These are phyloP conservation scores for Xylaria nigripes DNA, from an alignment of 495 filamentous ascomycete species.

Conservation along the genomic window DNA sequence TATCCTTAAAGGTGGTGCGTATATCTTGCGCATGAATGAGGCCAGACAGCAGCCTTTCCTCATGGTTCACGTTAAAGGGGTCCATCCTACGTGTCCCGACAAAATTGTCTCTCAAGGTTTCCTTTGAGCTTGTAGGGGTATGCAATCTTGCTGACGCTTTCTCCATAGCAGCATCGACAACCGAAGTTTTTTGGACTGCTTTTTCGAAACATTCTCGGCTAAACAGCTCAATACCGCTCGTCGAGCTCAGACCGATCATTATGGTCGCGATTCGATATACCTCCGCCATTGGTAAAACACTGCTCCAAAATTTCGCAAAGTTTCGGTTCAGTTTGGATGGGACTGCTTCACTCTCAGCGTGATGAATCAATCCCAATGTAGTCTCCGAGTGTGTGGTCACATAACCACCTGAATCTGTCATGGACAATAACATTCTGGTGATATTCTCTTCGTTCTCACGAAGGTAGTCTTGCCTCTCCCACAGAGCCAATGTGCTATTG, in stretches of 20 bases:
- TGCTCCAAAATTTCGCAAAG: background rate
- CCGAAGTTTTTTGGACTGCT: background rate
- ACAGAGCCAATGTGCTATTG: background rate
- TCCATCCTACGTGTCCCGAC: conserved; percentile 7
- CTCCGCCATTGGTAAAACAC: conserved; percentile 16
- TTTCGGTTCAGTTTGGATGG: background rate
- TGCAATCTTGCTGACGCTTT: background rate
- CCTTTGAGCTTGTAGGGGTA: background rate
- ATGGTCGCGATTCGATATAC: conserved; percentile 56
- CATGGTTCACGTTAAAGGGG: conserved; percentile 42
- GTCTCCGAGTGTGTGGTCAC: background rate
- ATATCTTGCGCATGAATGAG: conserved; percentile 75
- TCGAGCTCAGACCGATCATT: conserved; percentile 42
- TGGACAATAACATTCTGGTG: conserved; percentile 28
- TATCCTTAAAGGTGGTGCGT: conserved; percentile 74
- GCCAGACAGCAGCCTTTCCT: conserved; percentile 74
- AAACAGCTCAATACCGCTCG: conserved; percentile 12
- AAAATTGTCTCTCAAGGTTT: background rate
- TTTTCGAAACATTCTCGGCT: conserved; percentile 16
- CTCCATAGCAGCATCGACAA: conserved; percentile 7
- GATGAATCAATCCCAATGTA: background rate
- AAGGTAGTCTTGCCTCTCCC: conserved; percentile 26
- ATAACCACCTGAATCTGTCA: conserved; percentile 8
- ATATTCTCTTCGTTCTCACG: conserved; percentile 36
- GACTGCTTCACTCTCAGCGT: background rate